phyloP scores from a whole-genome alignment of 805 yeast genomes.

The Kodamaea sagamina region DNA sequence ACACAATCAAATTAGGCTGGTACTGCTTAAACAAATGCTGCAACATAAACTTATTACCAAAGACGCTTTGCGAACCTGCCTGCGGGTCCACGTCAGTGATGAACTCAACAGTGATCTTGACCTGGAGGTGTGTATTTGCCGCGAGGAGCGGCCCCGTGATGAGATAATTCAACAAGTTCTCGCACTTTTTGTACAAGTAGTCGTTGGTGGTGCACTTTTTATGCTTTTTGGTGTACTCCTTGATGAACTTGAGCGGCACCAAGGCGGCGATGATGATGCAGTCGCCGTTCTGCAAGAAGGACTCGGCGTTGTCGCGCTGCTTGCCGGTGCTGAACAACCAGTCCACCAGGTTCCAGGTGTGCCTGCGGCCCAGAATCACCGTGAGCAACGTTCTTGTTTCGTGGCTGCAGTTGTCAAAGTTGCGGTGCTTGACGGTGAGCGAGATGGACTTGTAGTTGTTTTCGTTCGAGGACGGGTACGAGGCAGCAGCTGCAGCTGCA shows the following conservation, averaged over 20 bases:
- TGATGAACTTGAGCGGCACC: constrained; percentile 29
- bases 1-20: constrained; percentile 39
- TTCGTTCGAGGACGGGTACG: constrained; percentile 35
- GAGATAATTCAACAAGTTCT: constrained; percentile 23
- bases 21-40: constrained; percentile 41
- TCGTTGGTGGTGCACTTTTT: constrained; percentile 15
- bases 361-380: constrained; percentile 42
- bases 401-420: constrained; percentile 21
- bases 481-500: constrained; percentile 9
- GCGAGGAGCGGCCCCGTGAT: constrained; percentile 18
- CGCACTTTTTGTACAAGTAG: constrained; percentile 24
- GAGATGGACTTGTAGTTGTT: constrained; percentile 40
- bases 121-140: constrained; percentile 20
- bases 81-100: constrained; percentile 26
- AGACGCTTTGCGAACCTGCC: constrained; percentile 9
- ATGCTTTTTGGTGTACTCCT: constrained; percentile 17
- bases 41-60: constrained; percentile 39
- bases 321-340: constrained; percentile 32
- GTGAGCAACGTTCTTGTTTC: constrained; percentile 37
- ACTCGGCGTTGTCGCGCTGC: constrained; percentile 7
- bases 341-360: constrained; percentile 46
- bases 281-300: constrained; percentile 41
- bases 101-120: constrained; percentile 44
- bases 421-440: constrained; percentile 47
- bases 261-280: constrained; percentile 38